Base-by-base conservation (phyloP, 169 alveolate genomes). In the Miamiensis avidus region DNA sequence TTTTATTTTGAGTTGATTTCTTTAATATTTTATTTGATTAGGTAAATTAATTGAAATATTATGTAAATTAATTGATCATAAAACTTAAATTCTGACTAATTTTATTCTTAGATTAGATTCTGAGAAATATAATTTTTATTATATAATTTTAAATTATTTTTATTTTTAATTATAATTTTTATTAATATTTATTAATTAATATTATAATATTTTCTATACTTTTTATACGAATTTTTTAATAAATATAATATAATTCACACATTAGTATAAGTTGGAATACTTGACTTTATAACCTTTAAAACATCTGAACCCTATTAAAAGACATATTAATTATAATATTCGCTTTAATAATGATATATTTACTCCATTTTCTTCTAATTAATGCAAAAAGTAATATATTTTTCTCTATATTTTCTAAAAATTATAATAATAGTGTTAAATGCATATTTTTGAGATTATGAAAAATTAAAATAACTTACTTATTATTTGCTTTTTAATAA, bases 401-500 rank as follows among this genome's bases (percentile, higher is more conserved):
- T 79, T 72, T 79, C 65, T 79, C 84, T 79, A 69, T 79, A 28
- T 34, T 33, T 26, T 49, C 26, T 79, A 34, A 49, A 49, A n/a
- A 32, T 79, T 79, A 64, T 0, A 0, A 28, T 0, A 28, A 29
- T 49, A 15, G 29, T 34, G 25, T 32, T 28, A 49, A 34, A 1
- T 27, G 29, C 25, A 79, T 79, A 25, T 0, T 49, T 0, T 73
- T 25, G 0, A 0, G 11, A n/a, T 65, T 49, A 49, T 49, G 20
- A 11, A 11, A 49, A 49, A 49, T 49, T 20, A 49, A 11, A 49
- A 79, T 29, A 79, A 64, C 11, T 0, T 29, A 65, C 86, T 88
- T 86, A 26, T 84, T 86, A 34, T 89, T 78, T 88, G 87, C 84
- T 74, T 89, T 88, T 34, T 91, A 20, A 82, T 88, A 0, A 91